These are phyloP conservation scores for Turnera subulata DNA, from an alignment of 345 rosid genomes.

Conservation along the genomic window DNA sequence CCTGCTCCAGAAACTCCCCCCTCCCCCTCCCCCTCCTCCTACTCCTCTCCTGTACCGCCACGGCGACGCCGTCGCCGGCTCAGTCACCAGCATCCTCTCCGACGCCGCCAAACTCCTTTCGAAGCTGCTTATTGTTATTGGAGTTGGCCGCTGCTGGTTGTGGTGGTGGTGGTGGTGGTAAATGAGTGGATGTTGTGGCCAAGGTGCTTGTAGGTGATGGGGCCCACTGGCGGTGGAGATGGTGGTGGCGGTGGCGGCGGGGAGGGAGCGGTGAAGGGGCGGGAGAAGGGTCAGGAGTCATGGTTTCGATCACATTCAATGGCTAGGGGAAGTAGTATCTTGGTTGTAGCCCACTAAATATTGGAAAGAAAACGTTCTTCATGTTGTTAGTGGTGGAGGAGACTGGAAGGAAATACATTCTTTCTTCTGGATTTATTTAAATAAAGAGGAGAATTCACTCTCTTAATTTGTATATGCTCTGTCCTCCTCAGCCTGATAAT, in stretches of 20 bases:
- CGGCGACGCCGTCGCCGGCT: slow-evolving; percentile 75
- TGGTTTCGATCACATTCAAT: not conserved
- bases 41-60: slow-evolving; percentile 54
- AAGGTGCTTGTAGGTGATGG: slow-evolving; percentile 6
- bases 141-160: not conserved
- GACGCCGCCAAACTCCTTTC: slow-evolving; percentile 59
- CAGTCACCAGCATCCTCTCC: slow-evolving; percentile 58
- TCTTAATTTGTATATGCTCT: too few relatives aligned
- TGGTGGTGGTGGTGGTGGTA: slow-evolving; percentile 50
- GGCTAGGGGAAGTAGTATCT: too few relatives aligned
- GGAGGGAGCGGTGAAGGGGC: slow-evolving; percentile 3
- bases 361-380: too few relatives aligned
- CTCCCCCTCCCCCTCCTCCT: slow-evolving; percentile 38
- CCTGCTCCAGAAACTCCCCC: slow-evolving; percentile 73
- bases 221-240: slow-evolving; percentile 4
- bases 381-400: too few relatives aligned
- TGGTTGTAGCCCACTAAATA: too few relatives aligned
- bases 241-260: slow-evolving; percentile 5
- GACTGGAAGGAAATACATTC: too few relatives aligned
- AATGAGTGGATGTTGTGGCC: slow-evolving; percentile 26
- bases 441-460: too few relatives aligned
- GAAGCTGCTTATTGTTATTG: slow-evolving; percentile 48
- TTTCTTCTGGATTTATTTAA: too few relatives aligned
- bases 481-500: too few relatives aligned
- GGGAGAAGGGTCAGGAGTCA: not conserved